These are phyloP conservation scores for Colletotrichum magnum DNA, from an alignment of 2,329 filamentous ascomycete genomes.

Conservation along the genomic window DNA sequence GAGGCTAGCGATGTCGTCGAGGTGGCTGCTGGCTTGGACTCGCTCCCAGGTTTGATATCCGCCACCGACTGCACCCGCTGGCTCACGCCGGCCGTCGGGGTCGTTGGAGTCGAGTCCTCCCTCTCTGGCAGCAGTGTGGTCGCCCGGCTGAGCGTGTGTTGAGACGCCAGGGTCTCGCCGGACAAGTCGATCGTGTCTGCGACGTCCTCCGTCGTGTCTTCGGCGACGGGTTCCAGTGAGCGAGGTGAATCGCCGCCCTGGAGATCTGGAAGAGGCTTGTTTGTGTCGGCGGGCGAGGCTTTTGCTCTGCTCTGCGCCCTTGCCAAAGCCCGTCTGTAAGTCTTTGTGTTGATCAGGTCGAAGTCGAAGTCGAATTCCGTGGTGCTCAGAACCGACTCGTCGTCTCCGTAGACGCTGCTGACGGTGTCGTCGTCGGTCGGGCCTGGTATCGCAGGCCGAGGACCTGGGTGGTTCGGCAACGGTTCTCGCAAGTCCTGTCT, in stretches of 20 bases:
- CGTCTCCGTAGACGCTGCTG: neutral
- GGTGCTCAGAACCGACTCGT: slow-evolving; percentile 36
- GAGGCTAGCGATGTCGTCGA: too few relatives aligned
- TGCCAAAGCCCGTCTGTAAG: slow-evolving; percentile 28
- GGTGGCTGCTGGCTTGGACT: too few relatives aligned
- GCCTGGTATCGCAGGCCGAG: neutral
- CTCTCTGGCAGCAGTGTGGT: slow-evolving; percentile 12
- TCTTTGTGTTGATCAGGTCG: slow-evolving; percentile 35
- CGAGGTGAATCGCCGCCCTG: neutral
- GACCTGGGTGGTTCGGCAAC: neutral
- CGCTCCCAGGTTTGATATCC: neutral
- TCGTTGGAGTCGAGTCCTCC: neutral
- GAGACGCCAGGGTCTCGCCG: neutral
- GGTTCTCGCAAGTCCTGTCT: slow-evolving; percentile 24
- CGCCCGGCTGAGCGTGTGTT: slow-evolving; percentile 4
- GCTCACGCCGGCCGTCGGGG: neutral
- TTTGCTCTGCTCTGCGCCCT: neutral
- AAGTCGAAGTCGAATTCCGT: slow-evolving; percentile 38
- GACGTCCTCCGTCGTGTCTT: neutral
- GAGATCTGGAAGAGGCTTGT: neutral
- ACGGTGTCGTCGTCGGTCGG: slow-evolving; percentile 3
- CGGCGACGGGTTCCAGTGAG: neutral
- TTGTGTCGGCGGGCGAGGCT: neutral
- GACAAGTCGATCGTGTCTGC: slow-evolving; percentile 5
- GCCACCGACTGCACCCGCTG: neutral